Percentiles rank a stretch among this genome's conserved stretches.
phyloP scores from a whole-genome alignment of 805 yeast species.

The Grigorovia yakushimaensis region DNA sequence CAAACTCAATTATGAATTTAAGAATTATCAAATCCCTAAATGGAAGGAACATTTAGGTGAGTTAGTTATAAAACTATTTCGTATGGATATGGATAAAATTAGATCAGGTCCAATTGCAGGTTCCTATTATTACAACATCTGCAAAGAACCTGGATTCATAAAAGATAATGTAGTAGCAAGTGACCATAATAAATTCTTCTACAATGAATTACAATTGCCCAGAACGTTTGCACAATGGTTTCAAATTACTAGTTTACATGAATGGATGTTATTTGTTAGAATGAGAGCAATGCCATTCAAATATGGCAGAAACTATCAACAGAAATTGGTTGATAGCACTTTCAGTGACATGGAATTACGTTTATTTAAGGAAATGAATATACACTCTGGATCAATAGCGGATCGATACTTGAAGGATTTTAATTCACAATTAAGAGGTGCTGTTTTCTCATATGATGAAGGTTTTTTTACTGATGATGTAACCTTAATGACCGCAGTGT shows the following conservation, averaged over 20 bases:
- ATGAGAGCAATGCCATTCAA: constrained; percentile 95
- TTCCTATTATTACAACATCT: constrained; percentile 72
- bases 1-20: constrained; percentile 32
- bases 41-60: constrained; percentile 58
- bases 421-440: constrained; percentile 82
- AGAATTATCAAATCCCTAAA: constrained; percentile 33
- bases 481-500: constrained; percentile 65
- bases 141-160: constrained; percentile 76
- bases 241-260: constrained; percentile 81
- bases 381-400: constrained; percentile 68
- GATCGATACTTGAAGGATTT: constrained; percentile 84
- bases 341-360: constrained; percentile 85
- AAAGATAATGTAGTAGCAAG: constrained; percentile 65
- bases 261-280: constrained; percentile 88
- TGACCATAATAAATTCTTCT: constrained; percentile 72
- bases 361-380: constrained; percentile 77
- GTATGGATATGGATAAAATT: constrained; percentile 82
- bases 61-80: constrained; percentile 45
- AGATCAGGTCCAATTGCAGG: constrained; percentile 95
- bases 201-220: constrained; percentile 73
- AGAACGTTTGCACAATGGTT: constrained; percentile 92
- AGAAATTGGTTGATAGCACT: constrained; percentile 77
- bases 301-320: constrained; percentile 83
- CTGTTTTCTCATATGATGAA: constrained; percentile 86
- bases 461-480: constrained; percentile 74